Evolutionary conservation across 495 filamentous ascomycete genomes (phyloP), one percentile per base, ranked within the genome.

Genomic region (Hyaloscypha finlandica): DNA sequence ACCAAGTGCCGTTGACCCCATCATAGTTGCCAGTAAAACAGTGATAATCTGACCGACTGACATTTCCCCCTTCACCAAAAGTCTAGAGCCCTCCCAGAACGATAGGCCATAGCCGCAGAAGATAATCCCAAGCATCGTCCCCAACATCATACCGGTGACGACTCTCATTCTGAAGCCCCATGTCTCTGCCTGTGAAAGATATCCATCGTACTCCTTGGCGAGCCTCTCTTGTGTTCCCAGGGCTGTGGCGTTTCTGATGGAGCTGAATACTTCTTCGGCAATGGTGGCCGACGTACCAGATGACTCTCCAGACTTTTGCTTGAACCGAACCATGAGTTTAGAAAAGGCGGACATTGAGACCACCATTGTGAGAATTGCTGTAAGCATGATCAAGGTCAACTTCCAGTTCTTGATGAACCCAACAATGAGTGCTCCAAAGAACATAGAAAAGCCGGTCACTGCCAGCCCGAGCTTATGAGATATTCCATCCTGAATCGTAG

Each of bases 391-490:
- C 2, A 69, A 33, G 5, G 60, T 64, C 37, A 85, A 73, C 70
- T 74, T 80, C 37, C 76, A 77, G 33, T 86, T 77, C 69, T 86
- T 87, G 77, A 92, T 76, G 67, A 93, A 96, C n/a, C 88, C 91
- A 63, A 96, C 92, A 63, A 96, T 79, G 69, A 96, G 94, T 19
- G 91, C 92, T 6, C 92, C 86, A 51, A 94, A 75, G 71, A 96
- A 95, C 20, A 90, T 94, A 0, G 92, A 82, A 6, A 91, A 33
- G 16, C 91, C 89, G 1, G 85, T 86, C 25, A 96, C 64, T 0
- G 90, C 91, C 56, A 96, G 80, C 16, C 88, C 86, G 64, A 95
- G 80, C 76, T 95, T 96, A 75, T 96, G 90, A 0, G 92, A 94
- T 42, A 96, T 86, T 64, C 91, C 92, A 66, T 93, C 90, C 73